Evolutionary conservation across 306 rosid species (phyloP).

Genomic region (Sicyos edulis): DNA sequence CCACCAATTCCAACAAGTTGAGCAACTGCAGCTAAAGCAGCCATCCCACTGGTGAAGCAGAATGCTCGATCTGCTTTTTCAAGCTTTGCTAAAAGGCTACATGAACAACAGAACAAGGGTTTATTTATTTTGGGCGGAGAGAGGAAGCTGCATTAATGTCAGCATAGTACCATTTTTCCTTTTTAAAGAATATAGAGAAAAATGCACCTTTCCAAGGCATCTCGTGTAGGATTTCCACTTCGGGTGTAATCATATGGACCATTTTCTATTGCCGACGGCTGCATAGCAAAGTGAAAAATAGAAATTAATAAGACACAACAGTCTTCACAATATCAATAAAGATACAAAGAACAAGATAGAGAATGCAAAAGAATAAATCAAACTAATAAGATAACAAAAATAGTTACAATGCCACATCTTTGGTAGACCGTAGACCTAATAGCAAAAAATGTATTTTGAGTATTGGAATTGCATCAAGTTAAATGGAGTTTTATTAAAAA

Average conservation of each 20-base stretch:
- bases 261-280: conserved; percentile 81
- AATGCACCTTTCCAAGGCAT: conserved; percentile 70
- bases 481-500: too few relatives aligned
- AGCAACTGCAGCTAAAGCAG: conserved; percentile 77
- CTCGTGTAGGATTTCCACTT: conserved; percentile 93
- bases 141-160: neutral
- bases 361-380: neutral
- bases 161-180: neutral
- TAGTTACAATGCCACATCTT: neutral
- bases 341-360: neutral
- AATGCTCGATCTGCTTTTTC: conserved; percentile 90
- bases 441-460: neutral
- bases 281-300: conserved; percentile 24
- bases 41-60: conserved; percentile 97
- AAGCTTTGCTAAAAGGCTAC: conserved; percentile 71
- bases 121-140: neutral
- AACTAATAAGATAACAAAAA: neutral
- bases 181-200: conserved; percentile 10
- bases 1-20: conserved; percentile 74
- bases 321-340: neutral
- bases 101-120: conserved; percentile 23
- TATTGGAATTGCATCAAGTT: neutral
- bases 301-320: conserved; percentile 13
- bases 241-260: conserved; percentile 90
- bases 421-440: neutral